Conservation (phyloP, 176 grass and related monocot species). For the Oryza punctata region DNA sequence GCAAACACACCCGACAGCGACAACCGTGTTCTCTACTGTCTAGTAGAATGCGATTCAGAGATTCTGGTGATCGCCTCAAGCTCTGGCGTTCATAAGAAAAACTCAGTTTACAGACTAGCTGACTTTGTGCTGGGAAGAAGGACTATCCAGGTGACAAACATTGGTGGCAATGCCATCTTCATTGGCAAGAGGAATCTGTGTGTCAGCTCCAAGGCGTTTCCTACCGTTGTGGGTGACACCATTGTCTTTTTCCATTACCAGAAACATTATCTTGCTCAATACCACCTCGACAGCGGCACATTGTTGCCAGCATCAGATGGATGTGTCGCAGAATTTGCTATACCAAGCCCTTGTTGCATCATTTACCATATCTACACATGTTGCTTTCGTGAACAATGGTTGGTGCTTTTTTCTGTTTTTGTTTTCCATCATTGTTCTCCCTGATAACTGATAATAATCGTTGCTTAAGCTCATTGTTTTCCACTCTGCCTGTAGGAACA, state of each 20-base stretch:
- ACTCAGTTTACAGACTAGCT: neutral
- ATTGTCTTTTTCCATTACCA: neutral
- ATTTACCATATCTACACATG: constrained; percentile 40
- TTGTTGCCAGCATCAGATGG: neutral
- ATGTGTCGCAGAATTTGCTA: neutral
- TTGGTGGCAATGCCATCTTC: constrained; percentile 2
- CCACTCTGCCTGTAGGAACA: no score
- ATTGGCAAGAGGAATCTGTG: neutral
- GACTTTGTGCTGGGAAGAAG: neutral
- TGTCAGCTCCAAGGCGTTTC: constrained; percentile 2
- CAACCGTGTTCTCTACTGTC: no score
- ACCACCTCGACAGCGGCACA: neutral
- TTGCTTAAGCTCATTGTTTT: no score
- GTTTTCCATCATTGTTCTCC: no score
- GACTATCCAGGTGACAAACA: neutral
- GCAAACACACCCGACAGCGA: neutral
- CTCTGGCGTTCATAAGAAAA: neutral
- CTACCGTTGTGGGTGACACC: constrained; percentile 14
- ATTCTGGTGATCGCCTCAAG: neutral
- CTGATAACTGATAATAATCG: no score
- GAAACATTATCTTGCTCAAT: neutral
- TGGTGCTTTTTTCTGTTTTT: neutral
- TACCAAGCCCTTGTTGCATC: neutral
- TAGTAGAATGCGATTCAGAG: neutral
- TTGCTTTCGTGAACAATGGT: constrained; percentile 28